These are phyloP conservation scores for Coprinopsis cinerea DNA, from an alignment of 768 basidiomycete species.

Conservation along the genomic window DNA sequence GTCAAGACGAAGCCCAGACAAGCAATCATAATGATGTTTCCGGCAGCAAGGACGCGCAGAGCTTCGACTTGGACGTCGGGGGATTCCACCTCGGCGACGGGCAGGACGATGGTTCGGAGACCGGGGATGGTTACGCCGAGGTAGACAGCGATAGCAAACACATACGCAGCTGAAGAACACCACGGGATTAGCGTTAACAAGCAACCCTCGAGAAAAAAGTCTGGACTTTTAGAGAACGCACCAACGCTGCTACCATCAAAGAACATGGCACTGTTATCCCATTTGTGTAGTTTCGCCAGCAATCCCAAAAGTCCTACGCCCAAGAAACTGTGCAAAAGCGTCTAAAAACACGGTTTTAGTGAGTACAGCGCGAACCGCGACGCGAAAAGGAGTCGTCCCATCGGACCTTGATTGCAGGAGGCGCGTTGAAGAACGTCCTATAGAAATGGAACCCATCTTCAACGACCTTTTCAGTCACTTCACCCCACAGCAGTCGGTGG, in stretches of 20 bases:
- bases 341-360: too few species aligned
- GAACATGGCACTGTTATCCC: constrained; percentile 92
- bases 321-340: constrained; percentile 80
- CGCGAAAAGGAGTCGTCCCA: too few species aligned
- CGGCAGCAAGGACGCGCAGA: constrained; percentile 76
- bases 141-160: constrained; percentile 78
- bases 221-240: constrained; percentile 37
- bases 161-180: constrained; percentile 50
- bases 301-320: constrained; percentile 72
- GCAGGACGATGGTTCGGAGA: constrained; percentile 68
- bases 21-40: constrained; percentile 77
- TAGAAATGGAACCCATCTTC: constrained; percentile 87
- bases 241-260: constrained; percentile 90
- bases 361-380: too few species aligned
- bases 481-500: constrained; percentile 73
- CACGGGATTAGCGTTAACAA: too few species aligned
- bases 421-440: constrained; percentile 87
- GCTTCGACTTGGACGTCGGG: constrained; percentile 68
- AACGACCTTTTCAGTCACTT: constrained; percentile 56
- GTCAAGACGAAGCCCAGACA: constrained; percentile 58
- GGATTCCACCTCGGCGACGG: constrained; percentile 48
- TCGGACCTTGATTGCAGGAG: constrained; percentile 85
- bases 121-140: constrained; percentile 74
- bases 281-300: constrained; percentile 73
- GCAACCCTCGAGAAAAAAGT: too few species aligned